Base-by-base conservation (phyloP, 1,139 yeast genomes). In the Saccharomycopsis crataegensis region DNA sequence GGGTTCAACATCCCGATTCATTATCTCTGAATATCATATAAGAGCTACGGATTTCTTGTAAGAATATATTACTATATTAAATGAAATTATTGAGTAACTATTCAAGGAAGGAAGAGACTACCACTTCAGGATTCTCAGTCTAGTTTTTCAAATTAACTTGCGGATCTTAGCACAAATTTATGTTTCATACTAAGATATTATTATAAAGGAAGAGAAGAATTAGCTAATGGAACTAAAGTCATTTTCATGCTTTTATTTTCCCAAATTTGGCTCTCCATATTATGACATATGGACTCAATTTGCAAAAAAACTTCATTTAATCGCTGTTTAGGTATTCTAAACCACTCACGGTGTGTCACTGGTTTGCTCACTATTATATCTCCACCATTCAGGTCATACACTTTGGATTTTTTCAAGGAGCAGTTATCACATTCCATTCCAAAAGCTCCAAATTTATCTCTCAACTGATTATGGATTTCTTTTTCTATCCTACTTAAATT, bases 351-450 rank as follows among this genome's bases (percentile, higher is more conserved):
- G 37, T 57, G 59, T 5, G 51, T 22, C 2, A 37, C 31, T 17
- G 12, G 33, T n/a, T 33, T 9, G 5, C 40, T 12, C 33, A 8
- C 17, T 22, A 22, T 22, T 4, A 4, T 22, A 4, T 22, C 28
- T 22, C 28, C 4, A 22, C 28, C 28, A 22, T 22, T 22, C 28
- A 22, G 28, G 28, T 3, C 28, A 22, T 22, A 3, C 16, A 17
- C 36, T 22, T 41, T 36, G 7, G 37, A 31, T 11, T 8, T 17
- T 14, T 28, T 40, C 12, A 8, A 1, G n/a, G 52, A 31, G 31
- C 59, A 57, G 28, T 50, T 49, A 11, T 53, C 57, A 37, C 59
- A 57, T 12, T 51, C n/a, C 14, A 57, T n/a, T 32, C 47, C 48
- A 6, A 57, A 52, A 16, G 22, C 43, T 1, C 59, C 57, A 45